A percentile compares a stretch with the other conserved stretches of the same genome.
Evolutionary conservation across 129 eudicot genomes (phyloP).

Genomic region (Arctium minus): DNA sequence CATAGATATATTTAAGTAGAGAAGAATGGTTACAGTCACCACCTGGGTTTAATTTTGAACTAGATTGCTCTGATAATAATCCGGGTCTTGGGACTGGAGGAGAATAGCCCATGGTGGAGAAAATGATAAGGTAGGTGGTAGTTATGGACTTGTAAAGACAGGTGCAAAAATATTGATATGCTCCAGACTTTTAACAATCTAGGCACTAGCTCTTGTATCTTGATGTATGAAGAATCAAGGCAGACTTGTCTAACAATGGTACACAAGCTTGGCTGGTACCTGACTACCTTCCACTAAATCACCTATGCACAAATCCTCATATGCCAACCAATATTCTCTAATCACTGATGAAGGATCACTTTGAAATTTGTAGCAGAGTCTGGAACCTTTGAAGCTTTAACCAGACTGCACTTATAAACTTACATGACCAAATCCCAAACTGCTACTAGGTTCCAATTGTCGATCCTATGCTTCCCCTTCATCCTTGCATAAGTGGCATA

Average conservation of each 20-base stretch:
- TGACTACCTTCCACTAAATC: neutral
- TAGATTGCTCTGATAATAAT: too few species aligned
- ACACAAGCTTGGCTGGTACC: too few species aligned
- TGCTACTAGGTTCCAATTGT: neutral
- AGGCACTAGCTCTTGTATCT: neutral
- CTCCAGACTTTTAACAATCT: neutral
- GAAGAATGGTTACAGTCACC: neutral
- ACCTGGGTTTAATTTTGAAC: too few species aligned
- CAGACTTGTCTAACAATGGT: neutral
- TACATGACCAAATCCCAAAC: neutral
- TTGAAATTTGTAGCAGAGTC: neutral
- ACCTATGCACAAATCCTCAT: neutral
- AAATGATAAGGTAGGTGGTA: neutral
- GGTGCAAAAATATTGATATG: neutral
- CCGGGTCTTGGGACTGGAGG: neutral
- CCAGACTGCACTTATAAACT: neutral
- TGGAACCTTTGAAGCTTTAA: neutral
- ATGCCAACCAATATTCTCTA: neutral
- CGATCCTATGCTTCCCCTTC: neutral
- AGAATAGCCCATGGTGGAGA: neutral
- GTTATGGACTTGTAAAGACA: neutral
- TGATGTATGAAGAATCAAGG: neutral
- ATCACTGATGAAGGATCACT: neutral
- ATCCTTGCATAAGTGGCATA: neutral
- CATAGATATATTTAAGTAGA: neutral